Percentiles rank a stretch among this genome's conserved stretches.
Evolutionary conservation across 805 yeast species (phyloP).

Genomic region (Ogataea neopini): DNA sequence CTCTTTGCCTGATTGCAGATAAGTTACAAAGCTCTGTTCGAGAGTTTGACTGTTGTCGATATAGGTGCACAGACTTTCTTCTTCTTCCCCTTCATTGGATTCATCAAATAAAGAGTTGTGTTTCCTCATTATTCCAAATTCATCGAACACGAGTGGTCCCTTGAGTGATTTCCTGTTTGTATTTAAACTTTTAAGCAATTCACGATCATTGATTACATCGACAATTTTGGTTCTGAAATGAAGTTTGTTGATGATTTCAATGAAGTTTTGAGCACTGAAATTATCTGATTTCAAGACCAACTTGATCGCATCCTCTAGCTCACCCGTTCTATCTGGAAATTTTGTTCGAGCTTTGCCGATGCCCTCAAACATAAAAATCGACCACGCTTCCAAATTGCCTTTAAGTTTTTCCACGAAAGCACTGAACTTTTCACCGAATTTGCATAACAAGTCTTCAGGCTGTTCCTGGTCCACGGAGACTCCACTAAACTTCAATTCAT

Average conservation of each 20-base stretch:
- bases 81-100: neutral
- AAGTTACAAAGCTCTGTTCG: too few relatives aligned
- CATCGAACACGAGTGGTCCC: slow-evolving; percentile 5
- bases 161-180: neutral
- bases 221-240: neutral
- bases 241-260: neutral
- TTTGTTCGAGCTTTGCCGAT: neutral
- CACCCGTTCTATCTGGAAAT: neutral
- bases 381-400: neutral
- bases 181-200: neutral
- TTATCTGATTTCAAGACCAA: neutral
- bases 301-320: neutral
- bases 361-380: neutral
- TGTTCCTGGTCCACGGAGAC: slow-evolving; percentile 1
- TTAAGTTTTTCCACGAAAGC: neutral
- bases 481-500: neutral
- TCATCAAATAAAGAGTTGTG: slow-evolving; percentile 1
- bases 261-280: neutral
- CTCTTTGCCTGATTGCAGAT: too few relatives aligned
- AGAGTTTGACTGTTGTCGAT: too few relatives aligned
- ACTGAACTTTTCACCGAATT: neutral
- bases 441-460: neutral
- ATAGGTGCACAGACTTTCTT: neutral
- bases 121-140: slow-evolving; percentile 18
- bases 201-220: slow-evolving; percentile 1